These are phyloP conservation scores for Rhodotorula graminis DNA, from an alignment of 768 basidiomycete genomes.

Conservation along the genomic window DNA sequence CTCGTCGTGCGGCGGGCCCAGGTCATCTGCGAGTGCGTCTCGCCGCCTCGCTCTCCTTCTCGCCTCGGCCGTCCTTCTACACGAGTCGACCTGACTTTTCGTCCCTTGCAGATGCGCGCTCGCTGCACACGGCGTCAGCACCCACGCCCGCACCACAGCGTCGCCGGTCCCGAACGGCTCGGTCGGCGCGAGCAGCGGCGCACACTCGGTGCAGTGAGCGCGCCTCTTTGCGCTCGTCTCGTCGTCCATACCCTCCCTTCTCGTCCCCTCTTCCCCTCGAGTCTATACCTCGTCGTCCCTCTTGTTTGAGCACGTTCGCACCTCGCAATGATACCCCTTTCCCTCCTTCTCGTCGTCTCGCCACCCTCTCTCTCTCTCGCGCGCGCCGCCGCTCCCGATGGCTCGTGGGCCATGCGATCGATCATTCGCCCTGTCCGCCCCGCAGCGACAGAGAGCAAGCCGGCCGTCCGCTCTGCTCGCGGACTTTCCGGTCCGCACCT, in stretches of 20 bases:
- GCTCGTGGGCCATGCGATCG: too few species aligned
- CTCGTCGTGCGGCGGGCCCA: slow-evolving; percentile 72
- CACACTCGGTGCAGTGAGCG: not conserved
- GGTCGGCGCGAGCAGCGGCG: not conserved
- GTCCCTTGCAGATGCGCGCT: slow-evolving; percentile 28
- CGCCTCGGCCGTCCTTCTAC: too few species aligned
- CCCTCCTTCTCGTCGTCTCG: too few species aligned
- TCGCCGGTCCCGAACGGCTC: not conserved
- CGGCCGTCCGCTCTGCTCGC: too few species aligned
- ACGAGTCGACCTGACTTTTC: too few species aligned
- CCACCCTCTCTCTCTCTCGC: not conserved
- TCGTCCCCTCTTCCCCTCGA: too few species aligned
- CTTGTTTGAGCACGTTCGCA: not conserved
- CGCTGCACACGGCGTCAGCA: slow-evolving; percentile 23
- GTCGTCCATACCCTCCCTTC: not conserved
- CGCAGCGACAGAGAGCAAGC: too few species aligned
- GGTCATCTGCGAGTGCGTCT: slow-evolving; percentile 74
- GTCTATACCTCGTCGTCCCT: not conserved
- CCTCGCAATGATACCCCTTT: slow-evolving; percentile 1
- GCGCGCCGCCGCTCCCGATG: too few species aligned
- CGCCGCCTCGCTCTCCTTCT: too few species aligned
- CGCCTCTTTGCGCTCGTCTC: not conserved
- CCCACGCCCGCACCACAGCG: not conserved
- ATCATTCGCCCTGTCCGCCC: too few species aligned
- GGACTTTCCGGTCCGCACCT: too few species aligned